Evolutionary conservation across 495 filamentous ascomycete species (phyloP), one percentile per base, ranked within the genome.

Genomic region (Neurospora sp.): DNA sequence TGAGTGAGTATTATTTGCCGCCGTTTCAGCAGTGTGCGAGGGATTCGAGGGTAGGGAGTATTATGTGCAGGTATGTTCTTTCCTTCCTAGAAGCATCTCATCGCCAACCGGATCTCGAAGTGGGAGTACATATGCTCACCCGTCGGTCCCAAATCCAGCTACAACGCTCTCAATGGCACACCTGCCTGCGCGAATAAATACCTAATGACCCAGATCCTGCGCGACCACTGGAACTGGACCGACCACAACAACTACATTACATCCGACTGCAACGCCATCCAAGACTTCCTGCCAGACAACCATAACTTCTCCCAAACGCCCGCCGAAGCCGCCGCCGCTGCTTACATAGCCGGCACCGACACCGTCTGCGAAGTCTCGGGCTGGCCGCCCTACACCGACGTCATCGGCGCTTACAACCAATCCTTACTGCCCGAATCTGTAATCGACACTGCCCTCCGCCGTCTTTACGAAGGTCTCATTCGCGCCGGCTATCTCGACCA

Each of bases 1-100:
- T 86, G 2, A 79, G 80, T 39, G 84, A 86, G 76, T 87, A 86
- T 75, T 87, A 86, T 73, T 76, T 85, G n/a, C 82, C 80, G 39
- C 83, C 83, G 1, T 86, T 86, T 77, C 83, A 83, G 75, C 79
- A 82, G 49, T 85, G 84, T 66, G 81, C 82, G 14, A 77, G 84
- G 1, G 84, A 87, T 72, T 81, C 82, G 11, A 82, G 82, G 62
- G 84, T 84, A 5, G 83, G 81, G 10, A 82, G 79, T 41, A 80
- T 87, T 77, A 87, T 87, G 85, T 87, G 85, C 76, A 76, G 79
- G 7, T 62, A 35, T 62, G 54, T 62, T 31, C 49, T 46, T 46
- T 46, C 42, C 42, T 2, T 31, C 27, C 27, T 31, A 31, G 27
- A 31, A 31, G 27, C 27, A 31, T 31, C 27, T 31, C 27, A 2